phyloP scores from a whole-genome alignment of 805 yeast species.

The Blastobotrys robertii region DNA sequence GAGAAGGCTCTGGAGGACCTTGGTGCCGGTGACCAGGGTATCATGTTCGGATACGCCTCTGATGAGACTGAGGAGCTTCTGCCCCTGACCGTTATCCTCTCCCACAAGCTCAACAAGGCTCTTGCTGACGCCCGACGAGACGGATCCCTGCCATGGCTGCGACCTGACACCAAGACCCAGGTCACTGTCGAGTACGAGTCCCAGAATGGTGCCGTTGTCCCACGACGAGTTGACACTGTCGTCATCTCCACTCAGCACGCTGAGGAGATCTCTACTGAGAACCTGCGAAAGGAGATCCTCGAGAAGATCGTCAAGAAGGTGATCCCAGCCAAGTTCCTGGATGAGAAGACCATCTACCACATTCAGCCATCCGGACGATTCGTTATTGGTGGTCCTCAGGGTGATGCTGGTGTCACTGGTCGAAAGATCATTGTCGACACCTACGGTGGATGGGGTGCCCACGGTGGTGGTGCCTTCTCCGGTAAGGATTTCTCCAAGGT shows the following conservation, averaged over 20 bases:
- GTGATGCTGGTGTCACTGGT: slow-evolving; percentile 99
- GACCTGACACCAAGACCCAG: slow-evolving; percentile 99
- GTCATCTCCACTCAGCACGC: slow-evolving; percentile 98
- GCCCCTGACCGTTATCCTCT: slow-evolving; percentile 87
- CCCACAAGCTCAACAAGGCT: slow-evolving; percentile 94
- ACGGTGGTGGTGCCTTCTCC: slow-evolving; percentile 99
- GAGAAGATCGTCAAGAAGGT: slow-evolving; percentile 84
- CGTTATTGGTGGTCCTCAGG: slow-evolving; percentile 99
- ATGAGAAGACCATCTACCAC: slow-evolving; percentile 93
- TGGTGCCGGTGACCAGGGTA: slow-evolving; percentile 99
- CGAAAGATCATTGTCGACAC: slow-evolving; percentile 99
- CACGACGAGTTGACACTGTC: slow-evolving; percentile 93
- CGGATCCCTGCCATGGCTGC: slow-evolving; percentile 90
- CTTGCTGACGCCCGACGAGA: slow-evolving; percentile 96
- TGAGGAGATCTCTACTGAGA: slow-evolving; percentile 89
- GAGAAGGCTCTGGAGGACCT: slow-evolving; percentile 90
- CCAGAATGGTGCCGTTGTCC: slow-evolving; percentile 92
- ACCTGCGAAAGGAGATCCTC: slow-evolving; percentile 68
- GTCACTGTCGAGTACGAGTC: slow-evolving; percentile 94
- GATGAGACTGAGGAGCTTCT: slow-evolving; percentile 97
- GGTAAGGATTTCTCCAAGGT: slow-evolving; percentile 99
- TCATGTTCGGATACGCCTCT: slow-evolving; percentile 99
- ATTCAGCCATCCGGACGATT: slow-evolving; percentile 99
- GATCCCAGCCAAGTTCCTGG: slow-evolving; percentile 81
- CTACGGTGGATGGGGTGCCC: slow-evolving; percentile 99